Evolutionary conservation across 306 rosid species (phyloP), one percentile per base, ranked within the genome.

Genomic region (Gastrolobium bilobum): DNA sequence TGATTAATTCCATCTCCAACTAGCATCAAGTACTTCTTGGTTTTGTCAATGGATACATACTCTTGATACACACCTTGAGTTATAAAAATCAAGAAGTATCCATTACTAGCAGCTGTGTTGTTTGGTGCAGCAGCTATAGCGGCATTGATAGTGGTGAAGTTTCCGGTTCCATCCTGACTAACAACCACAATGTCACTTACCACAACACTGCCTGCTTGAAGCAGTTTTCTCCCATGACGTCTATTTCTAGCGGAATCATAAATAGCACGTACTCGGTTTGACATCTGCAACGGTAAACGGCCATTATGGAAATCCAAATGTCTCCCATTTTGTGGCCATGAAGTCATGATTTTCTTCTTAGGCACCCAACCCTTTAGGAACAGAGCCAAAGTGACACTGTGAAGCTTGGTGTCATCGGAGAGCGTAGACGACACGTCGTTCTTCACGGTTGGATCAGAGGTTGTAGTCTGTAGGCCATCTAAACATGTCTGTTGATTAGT

Each of bases 401-500:
- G 81, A 9, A 91, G 90, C 81, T 91, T 91, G 0, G 88, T 85
- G 82, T 91, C 96, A 53, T 88, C 61, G 0, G 83, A 81, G 15
- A 93, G 85, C 0, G 86, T 84, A 0, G 42, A 20, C 0, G 86
- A 79, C 0, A 91, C 31, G 2, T 78, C 89, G n/a, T 82, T 79
- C 40, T 68, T 87, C 33, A 86, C 65, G n/a, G 81, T 79, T 78
- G 83, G 77, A 71, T 90, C 82, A n/a, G 86, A 84, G n/a, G 92
- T 64, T 26, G 85, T 48, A 3, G 88, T 68, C 13, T 84, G 75
- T 1, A 94, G 64, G 11, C 97, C 97, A 0, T 94, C 97, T n/a
- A 87, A 60, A 64, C 98, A 94, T 6, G 97, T 91, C 37, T 94
- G 92, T 59, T 90, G 92, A 68, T 90, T 91, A 1, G 97, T 91